A percentile compares a stretch with the other conserved stretches of the same genome.
Evolutionary conservation across 768 basidiomycete species (phyloP).

Genomic region (Clitopilus hobsonii): DNA sequence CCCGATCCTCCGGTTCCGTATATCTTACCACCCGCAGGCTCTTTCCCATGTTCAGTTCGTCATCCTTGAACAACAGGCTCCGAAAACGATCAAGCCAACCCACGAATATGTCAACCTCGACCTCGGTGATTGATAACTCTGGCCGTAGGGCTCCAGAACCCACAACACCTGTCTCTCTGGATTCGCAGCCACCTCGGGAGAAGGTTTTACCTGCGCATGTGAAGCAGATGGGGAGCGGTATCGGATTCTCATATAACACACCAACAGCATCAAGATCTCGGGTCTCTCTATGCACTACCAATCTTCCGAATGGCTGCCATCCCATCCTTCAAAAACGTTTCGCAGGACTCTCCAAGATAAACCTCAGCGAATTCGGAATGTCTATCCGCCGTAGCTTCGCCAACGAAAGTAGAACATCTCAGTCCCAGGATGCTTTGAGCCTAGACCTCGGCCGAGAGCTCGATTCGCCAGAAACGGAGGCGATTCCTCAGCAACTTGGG

Average conservation of each 20-base stretch:
- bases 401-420: neutral
- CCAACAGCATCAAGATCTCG: conserved; percentile 21
- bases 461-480: neutral
- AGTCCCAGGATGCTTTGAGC: too few relatives aligned
- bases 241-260: conserved; percentile 42
- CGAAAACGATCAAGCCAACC: conserved; percentile 24
- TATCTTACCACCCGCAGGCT: conserved; percentile 15
- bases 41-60: conserved; percentile 25
- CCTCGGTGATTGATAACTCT: conserved; percentile 8
- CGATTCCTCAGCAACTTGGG: neutral
- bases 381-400: neutral
- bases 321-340: conserved; percentile 7
- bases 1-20: conserved; percentile 25
- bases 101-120: conserved; percentile 26
- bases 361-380: neutral
- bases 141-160: conserved; percentile 12
- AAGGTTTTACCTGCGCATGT: conserved; percentile 34
- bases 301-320: conserved; percentile 12
- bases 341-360: neutral
- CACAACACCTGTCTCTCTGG: conserved; percentile 8
- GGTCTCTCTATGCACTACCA: conserved; percentile 15
- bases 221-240: conserved; percentile 46
- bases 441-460: too few relatives aligned
- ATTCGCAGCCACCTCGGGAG: conserved; percentile 19
- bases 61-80: conserved; percentile 34